These are phyloP conservation scores for Fusarium multiceps DNA, from an alignment of 2,329 filamentous ascomycete genomes.

Conservation along the genomic window DNA sequence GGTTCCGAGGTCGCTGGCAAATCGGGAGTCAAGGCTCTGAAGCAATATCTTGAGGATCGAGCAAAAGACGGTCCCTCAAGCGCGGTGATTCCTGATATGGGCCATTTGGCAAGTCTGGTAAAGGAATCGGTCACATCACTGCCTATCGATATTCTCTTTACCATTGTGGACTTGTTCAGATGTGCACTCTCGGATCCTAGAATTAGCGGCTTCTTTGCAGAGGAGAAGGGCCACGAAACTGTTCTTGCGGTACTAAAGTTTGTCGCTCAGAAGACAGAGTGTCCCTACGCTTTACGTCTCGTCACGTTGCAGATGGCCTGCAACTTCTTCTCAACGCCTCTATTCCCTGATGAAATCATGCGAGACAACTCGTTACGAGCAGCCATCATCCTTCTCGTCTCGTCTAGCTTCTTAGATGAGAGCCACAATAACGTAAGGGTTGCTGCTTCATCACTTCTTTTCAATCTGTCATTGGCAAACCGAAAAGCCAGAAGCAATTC, in stretches of 20 bases:
- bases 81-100: slow-evolving; percentile 76
- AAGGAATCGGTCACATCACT: slow-evolving; percentile 65
- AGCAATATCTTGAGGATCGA: slow-evolving; percentile 76
- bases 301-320: slow-evolving; percentile 86
- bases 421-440: slow-evolving; percentile 79
- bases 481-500: slow-evolving; percentile 71
- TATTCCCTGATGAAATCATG: slow-evolving; percentile 75
- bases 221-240: slow-evolving; percentile 75
- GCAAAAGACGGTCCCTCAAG: slow-evolving; percentile 69
- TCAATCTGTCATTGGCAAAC: slow-evolving; percentile 81
- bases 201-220: slow-evolving; percentile 83
- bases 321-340: slow-evolving; percentile 82
- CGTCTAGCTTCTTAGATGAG: slow-evolving; percentile 81
- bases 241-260: slow-evolving; percentile 70
- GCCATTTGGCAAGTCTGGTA: slow-evolving; percentile 71
- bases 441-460: slow-evolving; percentile 83
- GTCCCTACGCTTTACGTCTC: slow-evolving; percentile 84
- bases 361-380: slow-evolving; percentile 62
- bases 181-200: slow-evolving; percentile 81
- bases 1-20: slow-evolving; percentile 67
- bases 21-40: slow-evolving; percentile 70
- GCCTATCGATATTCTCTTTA: slow-evolving; percentile 76
- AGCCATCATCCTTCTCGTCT: slow-evolving; percentile 75
- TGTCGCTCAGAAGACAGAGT: slow-evolving; percentile 66
- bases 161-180: slow-evolving; percentile 86